phyloP scores from a whole-genome alignment of 2,329 filamentous ascomycete genomes.

The Diaporthe sp. region DNA sequence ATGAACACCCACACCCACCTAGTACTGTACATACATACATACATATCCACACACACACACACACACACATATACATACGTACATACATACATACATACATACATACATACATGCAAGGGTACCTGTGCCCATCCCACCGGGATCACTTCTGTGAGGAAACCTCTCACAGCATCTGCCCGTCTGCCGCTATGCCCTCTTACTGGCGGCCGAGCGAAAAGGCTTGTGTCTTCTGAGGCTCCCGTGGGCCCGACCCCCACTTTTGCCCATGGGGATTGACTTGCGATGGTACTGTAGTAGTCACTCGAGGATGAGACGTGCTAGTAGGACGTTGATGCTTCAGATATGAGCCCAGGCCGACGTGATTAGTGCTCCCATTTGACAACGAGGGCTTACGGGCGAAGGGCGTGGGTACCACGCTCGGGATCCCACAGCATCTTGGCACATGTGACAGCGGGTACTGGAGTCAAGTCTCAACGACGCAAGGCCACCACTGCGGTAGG shows the following conservation, averaged over 20 bases:
- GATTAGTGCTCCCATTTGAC: slow-evolving; percentile 1
- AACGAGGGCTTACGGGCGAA: slow-evolving; percentile 19
- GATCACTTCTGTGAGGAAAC: slow-evolving; percentile 21
- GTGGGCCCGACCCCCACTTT: slow-evolving; percentile 8
- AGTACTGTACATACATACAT: background rate
- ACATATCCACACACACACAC: background rate
- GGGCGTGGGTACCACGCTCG: background rate
- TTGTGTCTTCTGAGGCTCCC: slow-evolving; percentile 11
- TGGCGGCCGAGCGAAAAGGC: slow-evolving; percentile 8
- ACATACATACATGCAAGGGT: background rate
- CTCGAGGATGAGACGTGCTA: slow-evolving; percentile 27
- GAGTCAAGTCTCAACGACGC: slow-evolving; percentile 6
- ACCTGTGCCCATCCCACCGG: slow-evolving; percentile 6
- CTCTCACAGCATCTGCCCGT: slow-evolving; percentile 10
- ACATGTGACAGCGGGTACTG: slow-evolving; percentile 34
- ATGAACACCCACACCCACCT: slow-evolving; percentile 1
- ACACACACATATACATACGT: background rate
- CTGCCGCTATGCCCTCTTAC: background rate
- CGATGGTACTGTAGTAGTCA: background rate
- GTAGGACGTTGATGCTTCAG: background rate
- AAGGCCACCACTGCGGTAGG: background rate
- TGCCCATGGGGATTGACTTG: background rate
- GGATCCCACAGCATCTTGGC: slow-evolving; percentile 33
- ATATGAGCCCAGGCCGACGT: slow-evolving; percentile 3
- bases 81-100: background rate